Base-by-base conservation (phyloP, 1,284 basidiomycete genomes). In the Cutaneotrichosporon sp. region DNA sequence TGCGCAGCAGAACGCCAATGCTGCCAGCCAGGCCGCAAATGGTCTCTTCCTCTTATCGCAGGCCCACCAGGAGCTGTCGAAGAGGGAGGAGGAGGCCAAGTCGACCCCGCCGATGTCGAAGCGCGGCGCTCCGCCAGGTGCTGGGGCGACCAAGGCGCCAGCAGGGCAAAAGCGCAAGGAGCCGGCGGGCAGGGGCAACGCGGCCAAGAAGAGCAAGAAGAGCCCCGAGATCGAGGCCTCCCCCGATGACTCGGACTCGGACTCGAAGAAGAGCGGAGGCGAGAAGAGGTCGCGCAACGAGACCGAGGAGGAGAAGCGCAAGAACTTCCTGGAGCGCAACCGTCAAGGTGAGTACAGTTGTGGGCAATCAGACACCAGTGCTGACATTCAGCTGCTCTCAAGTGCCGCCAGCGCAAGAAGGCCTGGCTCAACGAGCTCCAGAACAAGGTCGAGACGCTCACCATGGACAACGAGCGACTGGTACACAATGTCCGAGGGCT, bases 391-490 rank as follows among this genome's bases (percentile, higher is more conserved):
- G 95, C 95, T 62, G 95, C 95, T 4, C 87, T 98, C 73, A 99
- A 99, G 81, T 99, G 97, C 80, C 91, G 95, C 43, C 95, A 99
- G 78, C 88, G 95, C 59, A 99, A 99, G 80, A 99, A 99, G 81
- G 93, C 93, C 7, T 99, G 97, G 95, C 85, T 98, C 27, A 85
- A 88, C 25, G 89, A 92, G 68, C 83, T 99, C 20, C 95, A 99
- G 79, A 87, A 89, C 57, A 95, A 95, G 74, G 92, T 95, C 75
- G 95, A 98, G 77, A 91, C 85, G 68, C 84, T 98, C 31, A 83
- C 86, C 31, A 87, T 89, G 68, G 95, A 98, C 80, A 99, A 99
- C 79, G 94, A 98, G 77, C 87, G 92, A n/a, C 86, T 99, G 27
- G 81, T 83, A 54, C 75, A 79, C 49, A 85, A 83, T 8, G 80